A percentile compares a stretch with the other conserved stretches of the same genome.
Evolutionary conservation across 2,329 filamentous ascomycete species (phyloP).

Genomic region (Pezizomycotina sp.): DNA sequence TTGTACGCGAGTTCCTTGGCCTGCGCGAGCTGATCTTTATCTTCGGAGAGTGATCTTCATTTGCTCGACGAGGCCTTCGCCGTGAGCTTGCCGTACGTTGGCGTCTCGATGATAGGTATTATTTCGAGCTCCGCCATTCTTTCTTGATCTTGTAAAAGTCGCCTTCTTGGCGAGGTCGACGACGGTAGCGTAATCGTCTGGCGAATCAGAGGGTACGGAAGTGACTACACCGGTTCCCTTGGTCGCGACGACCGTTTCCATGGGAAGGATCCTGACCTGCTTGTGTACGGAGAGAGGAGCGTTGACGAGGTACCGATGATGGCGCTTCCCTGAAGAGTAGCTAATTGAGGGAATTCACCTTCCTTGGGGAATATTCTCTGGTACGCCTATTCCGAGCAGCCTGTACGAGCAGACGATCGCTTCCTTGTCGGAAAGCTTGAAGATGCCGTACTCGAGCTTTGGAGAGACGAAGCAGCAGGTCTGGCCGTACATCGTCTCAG

Average conservation of each 20-base stretch:
- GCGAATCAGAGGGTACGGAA: conserved; percentile 85
- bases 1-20: conserved; percentile 96
- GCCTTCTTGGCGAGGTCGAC: conserved; percentile 84
- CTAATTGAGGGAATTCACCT: conserved; percentile 56
- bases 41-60: conserved; percentile 95
- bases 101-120: conserved; percentile 74
- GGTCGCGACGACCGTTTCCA: conserved; percentile 79
- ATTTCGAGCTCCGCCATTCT: conserved; percentile 87
- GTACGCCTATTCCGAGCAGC: conserved; percentile 84
- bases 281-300: conserved; percentile 78
- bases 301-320: conserved; percentile 74
- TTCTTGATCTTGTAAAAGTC: conserved; percentile 94
- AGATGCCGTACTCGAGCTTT: conserved; percentile 75
- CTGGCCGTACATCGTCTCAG: conserved; percentile 98
- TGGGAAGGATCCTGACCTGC: conserved; percentile 74
- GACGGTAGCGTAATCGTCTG: conserved; percentile 84
- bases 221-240: conserved; percentile 97
- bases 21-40: conserved; percentile 73
- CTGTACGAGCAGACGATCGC: conserved; percentile 67
- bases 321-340: conserved; percentile 59
- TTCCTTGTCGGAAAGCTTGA: conserved; percentile 58
- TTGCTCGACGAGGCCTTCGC: conserved; percentile 76
- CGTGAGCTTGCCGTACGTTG: conserved; percentile 68
- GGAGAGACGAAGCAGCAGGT: conserved; percentile 91
- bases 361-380: conserved; percentile 71